Evolutionary conservation across 306 rosid genomes (phyloP).

Genomic region (Vicia sativa): DNA sequence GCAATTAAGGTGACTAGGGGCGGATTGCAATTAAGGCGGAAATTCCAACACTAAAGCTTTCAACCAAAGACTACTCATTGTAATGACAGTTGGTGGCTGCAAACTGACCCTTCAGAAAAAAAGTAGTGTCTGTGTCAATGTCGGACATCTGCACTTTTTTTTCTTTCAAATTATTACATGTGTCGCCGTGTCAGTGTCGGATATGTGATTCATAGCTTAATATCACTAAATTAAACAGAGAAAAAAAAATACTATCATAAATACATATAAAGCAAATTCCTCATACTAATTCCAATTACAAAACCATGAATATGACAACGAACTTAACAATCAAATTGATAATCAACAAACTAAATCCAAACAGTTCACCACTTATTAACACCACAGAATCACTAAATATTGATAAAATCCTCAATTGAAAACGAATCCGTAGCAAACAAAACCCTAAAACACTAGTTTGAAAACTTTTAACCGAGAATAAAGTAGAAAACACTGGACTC

Average conservation of each 20-base stretch:
- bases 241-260: conserved; percentile 8
- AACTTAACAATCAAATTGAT: conserved; percentile 2
- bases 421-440: conserved; percentile 3
- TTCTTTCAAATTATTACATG: too few species aligned
- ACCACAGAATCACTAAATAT: too few species aligned
- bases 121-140: too few species aligned
- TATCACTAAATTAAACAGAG: conserved; percentile 3
- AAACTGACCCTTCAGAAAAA: too few species aligned
- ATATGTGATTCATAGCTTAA: too few species aligned
- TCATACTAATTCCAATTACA: conserved; percentile 10
- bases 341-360: conserved; percentile 6
- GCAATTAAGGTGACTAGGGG: too few species aligned
- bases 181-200: too few species aligned
- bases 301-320: not conserved
- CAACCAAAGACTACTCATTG: not conserved
- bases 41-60: not conserved
- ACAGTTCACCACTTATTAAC: not conserved
- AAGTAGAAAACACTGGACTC: not conserved
- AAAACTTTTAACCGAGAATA: not conserved
- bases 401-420: not conserved
- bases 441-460: conserved; percentile 1
- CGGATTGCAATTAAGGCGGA: too few species aligned
- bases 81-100: too few species aligned
- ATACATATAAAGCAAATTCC: conserved; percentile 26
- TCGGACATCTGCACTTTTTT: too few species aligned